Conservation (phyloP, 441 rosid genomes). For the Manihot esculenta region DNA sequence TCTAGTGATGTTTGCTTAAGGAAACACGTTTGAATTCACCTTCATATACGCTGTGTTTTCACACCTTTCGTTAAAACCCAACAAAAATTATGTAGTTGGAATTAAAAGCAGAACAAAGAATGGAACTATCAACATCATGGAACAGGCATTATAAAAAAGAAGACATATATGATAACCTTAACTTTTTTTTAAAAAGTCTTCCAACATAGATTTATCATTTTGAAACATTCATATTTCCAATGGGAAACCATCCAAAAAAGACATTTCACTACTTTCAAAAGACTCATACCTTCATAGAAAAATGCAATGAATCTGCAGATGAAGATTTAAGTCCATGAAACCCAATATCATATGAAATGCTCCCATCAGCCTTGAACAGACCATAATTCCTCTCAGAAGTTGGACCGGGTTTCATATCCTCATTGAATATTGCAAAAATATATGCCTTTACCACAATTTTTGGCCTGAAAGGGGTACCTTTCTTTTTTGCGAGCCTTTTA, state of each 20-base stretch:
- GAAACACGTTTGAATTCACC: not conserved
- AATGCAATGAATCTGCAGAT: constrained; percentile 44
- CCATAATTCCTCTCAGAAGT: constrained; percentile 92
- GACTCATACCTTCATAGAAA: constrained; percentile 64
- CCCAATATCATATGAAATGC: constrained; percentile 76
- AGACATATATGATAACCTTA: not conserved
- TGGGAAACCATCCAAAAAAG: constrained; percentile 6
- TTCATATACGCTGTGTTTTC: not conserved
- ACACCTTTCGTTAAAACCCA: not conserved
- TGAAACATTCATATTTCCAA: not conserved
- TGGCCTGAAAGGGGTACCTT: constrained; percentile 92
- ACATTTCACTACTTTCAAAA: constrained; percentile 1
- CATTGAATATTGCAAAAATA: constrained; percentile 83
- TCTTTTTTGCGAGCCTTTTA: constrained; percentile 89
- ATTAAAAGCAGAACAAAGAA: not conserved
- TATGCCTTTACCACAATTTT: constrained; percentile 64
- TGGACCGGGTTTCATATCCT: constrained; percentile 69
- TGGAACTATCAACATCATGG: not conserved
- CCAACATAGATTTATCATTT: not conserved
- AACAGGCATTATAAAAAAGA: not conserved
- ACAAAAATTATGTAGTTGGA: not conserved
- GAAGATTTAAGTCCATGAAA: constrained; percentile 67
- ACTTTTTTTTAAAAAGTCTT: not conserved
- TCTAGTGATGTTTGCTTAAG: not conserved
- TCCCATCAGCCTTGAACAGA: constrained; percentile 87